Base-by-base conservation (phyloP, 768 basidiomycete genomes). In the Pisolithus orientalis region DNA sequence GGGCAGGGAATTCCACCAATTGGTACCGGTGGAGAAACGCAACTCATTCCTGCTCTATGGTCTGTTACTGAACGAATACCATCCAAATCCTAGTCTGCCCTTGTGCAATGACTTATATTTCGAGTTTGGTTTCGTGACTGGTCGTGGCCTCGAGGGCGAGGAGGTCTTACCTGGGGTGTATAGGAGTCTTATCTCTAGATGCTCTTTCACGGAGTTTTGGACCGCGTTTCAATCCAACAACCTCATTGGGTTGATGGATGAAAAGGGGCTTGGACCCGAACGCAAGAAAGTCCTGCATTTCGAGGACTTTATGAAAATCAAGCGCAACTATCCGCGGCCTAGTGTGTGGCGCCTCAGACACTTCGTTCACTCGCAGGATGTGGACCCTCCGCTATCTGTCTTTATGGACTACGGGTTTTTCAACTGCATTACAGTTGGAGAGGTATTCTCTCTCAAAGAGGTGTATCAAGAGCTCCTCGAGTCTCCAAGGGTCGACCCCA, bases 301-400 rank as follows among this genome's bases (percentile, higher is more conserved):
- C 39, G 56, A 60, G 66, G 65, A 29, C 56, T 70, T 31, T 58
- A 73, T 49, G 37, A 49, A 28, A 3, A 37, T 24, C 24, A 28
- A 28, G 7, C 38, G 13, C 13, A 32, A 32, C 37, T 1, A 44
- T 27, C 59, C 62, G 39, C 69, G 44, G 14, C 44, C 25, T 29
- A 29, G 71, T 8, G 73, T 73, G 10, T 75, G 73, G 72, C 17
- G 59, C 29, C 61, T 75, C 37, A 75, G 72, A 56, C 61, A 63
- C 44, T 65, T 62, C 48, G 54, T 65, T 40, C 45, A 60, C 16
- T 11, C 47, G 8, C 50, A 57, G 29, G 43, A 39, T 13, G 32
- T 50, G 17, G 8, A 7, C n/a, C 44, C 59, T 11, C 28, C 24
- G 3, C 60, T 52, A 7, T 57, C 62, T 4, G 49, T 64, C 7